These are phyloP conservation scores for Atalantia buxifolia DNA, from an alignment of 345 rosid species.

Conservation along the genomic window DNA sequence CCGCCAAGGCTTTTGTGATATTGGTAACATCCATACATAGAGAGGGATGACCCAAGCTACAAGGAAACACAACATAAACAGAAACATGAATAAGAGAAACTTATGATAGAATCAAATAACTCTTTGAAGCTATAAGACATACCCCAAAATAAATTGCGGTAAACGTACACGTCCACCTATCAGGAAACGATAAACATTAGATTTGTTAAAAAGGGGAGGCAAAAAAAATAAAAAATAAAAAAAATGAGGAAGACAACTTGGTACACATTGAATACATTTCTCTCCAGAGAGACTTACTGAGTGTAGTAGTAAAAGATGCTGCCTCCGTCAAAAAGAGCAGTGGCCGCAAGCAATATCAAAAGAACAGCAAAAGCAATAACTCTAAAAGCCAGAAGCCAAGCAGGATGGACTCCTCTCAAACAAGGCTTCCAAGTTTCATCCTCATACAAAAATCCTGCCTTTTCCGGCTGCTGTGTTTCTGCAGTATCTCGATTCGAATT, in stretches of 20 bases:
- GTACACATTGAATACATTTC: not conserved
- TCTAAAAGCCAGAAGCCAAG: slow-evolving; percentile 86
- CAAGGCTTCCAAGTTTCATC: slow-evolving; percentile 91
- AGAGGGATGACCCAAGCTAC: slow-evolving; percentile 77
- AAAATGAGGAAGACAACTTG: not conserved
- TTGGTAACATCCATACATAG: slow-evolving; percentile 69
- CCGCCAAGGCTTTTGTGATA: slow-evolving; percentile 63
- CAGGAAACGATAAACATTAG: slow-evolving; percentile 21
- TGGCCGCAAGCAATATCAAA: slow-evolving; percentile 42
- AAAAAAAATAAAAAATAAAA: not conserved
- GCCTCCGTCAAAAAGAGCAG: slow-evolving; percentile 55
- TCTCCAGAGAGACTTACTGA: slow-evolving; percentile 51
- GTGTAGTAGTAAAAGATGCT: slow-evolving; percentile 92
- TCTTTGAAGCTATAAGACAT: slow-evolving; percentile 19
- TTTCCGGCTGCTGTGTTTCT: slow-evolving; percentile 38
- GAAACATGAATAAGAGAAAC: not conserved
- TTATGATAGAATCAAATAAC: too few species aligned
- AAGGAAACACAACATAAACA: not conserved
- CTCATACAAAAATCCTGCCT: slow-evolving; percentile 48
- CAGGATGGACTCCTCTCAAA: slow-evolving; percentile 79
- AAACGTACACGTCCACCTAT: slow-evolving; percentile 89
- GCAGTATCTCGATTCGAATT: slow-evolving; percentile 1
- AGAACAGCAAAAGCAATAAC: slow-evolving; percentile 64
- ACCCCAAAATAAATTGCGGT: slow-evolving; percentile 84
- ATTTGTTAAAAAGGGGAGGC: not conserved